These are phyloP conservation scores for Lumnitzera littorea DNA, from an alignment of 345 rosid species.

Conservation along the genomic window DNA sequence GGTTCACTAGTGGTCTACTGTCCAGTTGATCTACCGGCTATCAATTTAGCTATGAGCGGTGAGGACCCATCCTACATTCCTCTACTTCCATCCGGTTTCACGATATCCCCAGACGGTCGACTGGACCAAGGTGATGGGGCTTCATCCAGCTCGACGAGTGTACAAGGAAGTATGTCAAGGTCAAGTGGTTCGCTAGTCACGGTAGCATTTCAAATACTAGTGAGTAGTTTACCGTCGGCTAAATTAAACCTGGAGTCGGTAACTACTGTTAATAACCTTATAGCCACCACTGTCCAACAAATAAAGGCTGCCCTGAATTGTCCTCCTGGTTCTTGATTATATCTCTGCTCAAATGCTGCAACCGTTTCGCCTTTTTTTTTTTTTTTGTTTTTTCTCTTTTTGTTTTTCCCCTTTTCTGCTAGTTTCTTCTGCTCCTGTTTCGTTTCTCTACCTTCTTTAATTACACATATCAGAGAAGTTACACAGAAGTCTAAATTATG, in stretches of 20 bases:
- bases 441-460: slow-evolving; percentile 22
- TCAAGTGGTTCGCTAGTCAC: slow-evolving; percentile 52
- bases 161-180: slow-evolving; percentile 6
- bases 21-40: slow-evolving; percentile 74
- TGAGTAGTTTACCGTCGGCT: slow-evolving; percentile 79
- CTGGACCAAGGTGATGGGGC: slow-evolving; percentile 46
- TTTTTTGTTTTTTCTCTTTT: slow-evolving; percentile 15
- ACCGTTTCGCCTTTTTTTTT: slow-evolving; percentile 3
- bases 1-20: slow-evolving; percentile 80
- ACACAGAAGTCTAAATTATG: slow-evolving; percentile 20
- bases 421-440: no score
- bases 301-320: slow-evolving; percentile 86
- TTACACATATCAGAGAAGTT: slow-evolving; percentile 27
- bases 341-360: slow-evolving; percentile 24
- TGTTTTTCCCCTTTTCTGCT: background rate
- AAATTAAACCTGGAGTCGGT: slow-evolving; percentile 94
- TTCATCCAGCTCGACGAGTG: slow-evolving; percentile 49
- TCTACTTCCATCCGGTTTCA: slow-evolving; percentile 85
- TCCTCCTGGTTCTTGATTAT: slow-evolving; percentile 42
- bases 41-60: slow-evolving; percentile 89
- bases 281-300: slow-evolving; percentile 81
- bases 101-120: slow-evolving; percentile 67
- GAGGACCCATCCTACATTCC: slow-evolving; percentile 89
- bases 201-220: slow-evolving; percentile 89
- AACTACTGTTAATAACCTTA: slow-evolving; percentile 79